Evolutionary conservation across 1,284 basidiomycete species (phyloP), one percentile per base, ranked within the genome.

Genomic region (Coniferiporia sulphurascens): DNA sequence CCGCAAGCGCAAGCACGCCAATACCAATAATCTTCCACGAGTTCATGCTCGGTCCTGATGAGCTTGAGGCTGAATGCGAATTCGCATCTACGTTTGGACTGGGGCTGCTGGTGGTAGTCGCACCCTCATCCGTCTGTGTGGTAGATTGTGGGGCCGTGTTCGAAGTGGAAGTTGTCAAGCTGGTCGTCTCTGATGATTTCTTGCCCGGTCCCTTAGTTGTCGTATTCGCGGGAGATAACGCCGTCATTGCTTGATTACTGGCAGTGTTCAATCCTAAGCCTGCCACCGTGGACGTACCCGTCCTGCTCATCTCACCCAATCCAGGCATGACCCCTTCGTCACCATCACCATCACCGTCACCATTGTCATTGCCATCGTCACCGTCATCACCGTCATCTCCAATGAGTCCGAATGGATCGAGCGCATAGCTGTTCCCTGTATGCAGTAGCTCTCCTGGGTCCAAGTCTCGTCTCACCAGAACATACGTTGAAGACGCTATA

Each of bases 1-100:
- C 61, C 22, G 34, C 49, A n/a, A 62, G 43, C 4, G 58, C 38
- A 32, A 62, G 36, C 15, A 62, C 54, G 22, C 57, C 61, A 36
- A 59, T 59, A n/a, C 61, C 61, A 32, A 62, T 54, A 13, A 59
- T 48, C 44, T 62, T 62, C 61, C 61, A 62, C n/a, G 50, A 53
- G 58, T 58, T 62, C 52, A 59, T 51, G 43, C 44, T 58, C 12
- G 54, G 27, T 32, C 58, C 41, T 1, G 61, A 52, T 7, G 54
- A 44, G 41, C 12, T 46, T 21, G 38, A 34, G 22, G 5, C 13
- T 36, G 46, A 43, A 49, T 52, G 36, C 13, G 43, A 8, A 15
- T 17, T 51, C 7, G 44, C 49, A 46, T 17, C 36, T 4, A 48
- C 2, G n/a, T 41, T 15, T 15, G 43, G n/a, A 10, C 22, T 56